phyloP scores from a whole-genome alignment of 139 green algal genomes.

The Micractinium sp. region DNA sequence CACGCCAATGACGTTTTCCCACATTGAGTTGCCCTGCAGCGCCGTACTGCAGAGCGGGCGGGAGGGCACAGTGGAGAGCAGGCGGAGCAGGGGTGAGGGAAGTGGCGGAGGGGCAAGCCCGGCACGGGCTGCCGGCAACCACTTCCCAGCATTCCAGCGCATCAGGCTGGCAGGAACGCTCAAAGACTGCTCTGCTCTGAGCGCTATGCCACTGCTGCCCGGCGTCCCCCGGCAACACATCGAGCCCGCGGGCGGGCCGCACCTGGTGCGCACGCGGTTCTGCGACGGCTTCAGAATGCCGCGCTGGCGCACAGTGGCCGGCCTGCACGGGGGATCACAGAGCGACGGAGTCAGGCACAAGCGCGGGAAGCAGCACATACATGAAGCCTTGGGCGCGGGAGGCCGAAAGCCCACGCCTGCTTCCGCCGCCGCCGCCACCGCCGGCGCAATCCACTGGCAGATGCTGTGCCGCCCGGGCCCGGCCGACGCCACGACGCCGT shows the following conservation, averaged over 20 bases:
- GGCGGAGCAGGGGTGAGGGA: not conserved
- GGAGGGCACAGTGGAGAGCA: not conserved
- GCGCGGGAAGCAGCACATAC: too few species aligned
- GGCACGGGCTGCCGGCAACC: not conserved
- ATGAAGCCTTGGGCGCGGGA: too few species aligned
- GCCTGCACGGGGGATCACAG: constrained; percentile 19
- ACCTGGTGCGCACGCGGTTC: constrained; percentile 80
- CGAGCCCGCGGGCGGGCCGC: not conserved
- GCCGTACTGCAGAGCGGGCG: constrained; percentile 56
- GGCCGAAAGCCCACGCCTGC: too few species aligned
- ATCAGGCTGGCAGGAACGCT: not conserved
- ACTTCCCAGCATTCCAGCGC: not conserved
- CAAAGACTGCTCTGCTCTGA: not conserved
- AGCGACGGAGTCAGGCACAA: too few species aligned
- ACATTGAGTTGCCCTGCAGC: constrained; percentile 83
- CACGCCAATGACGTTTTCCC: constrained; percentile 83
- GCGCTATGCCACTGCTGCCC: not conserved
- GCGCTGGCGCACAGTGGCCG: constrained; percentile 43
- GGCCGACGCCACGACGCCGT: too few species aligned
- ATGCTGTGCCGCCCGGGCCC: too few species aligned
- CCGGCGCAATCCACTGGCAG: too few species aligned
- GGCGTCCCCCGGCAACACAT: too few species aligned
- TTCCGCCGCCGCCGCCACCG: too few species aligned
- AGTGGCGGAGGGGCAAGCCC: not conserved
- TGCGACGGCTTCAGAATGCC: constrained; percentile 56